These are phyloP conservation scores for Podila minutissima DNA, from an alignment of 192 early-diverging fungal genomes.

Conservation along the genomic window DNA sequence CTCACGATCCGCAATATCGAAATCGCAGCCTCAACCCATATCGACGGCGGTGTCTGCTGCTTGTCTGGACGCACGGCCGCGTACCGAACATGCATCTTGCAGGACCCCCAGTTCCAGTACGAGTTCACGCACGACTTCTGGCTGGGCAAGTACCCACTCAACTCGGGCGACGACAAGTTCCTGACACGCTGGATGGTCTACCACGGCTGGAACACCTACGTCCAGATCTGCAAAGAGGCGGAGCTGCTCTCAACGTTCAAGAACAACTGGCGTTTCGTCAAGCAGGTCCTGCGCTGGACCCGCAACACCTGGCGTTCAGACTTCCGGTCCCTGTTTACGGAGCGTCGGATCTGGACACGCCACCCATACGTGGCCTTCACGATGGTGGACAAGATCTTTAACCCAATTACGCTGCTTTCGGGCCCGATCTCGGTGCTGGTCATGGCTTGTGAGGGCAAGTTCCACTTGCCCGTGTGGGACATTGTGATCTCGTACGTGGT, in stretches of 20 bases:
- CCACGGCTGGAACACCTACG: slow-evolving; percentile 75
- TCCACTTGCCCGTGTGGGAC: slow-evolving; percentile 67
- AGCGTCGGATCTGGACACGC: slow-evolving; percentile 69
- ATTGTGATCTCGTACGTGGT: slow-evolving; percentile 66
- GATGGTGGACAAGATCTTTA: slow-evolving; percentile 82
- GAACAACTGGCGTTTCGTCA: slow-evolving; percentile 79
- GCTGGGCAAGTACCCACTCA: slow-evolving; percentile 76
- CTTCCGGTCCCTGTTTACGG: slow-evolving; percentile 69
- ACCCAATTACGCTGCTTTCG: slow-evolving; percentile 73
- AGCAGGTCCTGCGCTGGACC: slow-evolving; percentile 78
- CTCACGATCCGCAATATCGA: slow-evolving; percentile 79
- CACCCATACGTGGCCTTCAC: slow-evolving; percentile 79
- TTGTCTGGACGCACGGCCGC: slow-evolving; percentile 77
- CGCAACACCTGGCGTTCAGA: slow-evolving; percentile 81
- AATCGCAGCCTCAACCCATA: slow-evolving; percentile 77
- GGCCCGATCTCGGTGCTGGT: slow-evolving; percentile 69
- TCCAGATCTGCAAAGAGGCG: slow-evolving; percentile 73
- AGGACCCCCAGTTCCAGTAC: slow-evolving; percentile 78
- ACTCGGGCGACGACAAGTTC: slow-evolving; percentile 81
- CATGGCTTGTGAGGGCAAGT: slow-evolving; percentile 55
- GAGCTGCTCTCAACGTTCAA: slow-evolving; percentile 78
- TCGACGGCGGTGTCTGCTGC: slow-evolving; percentile 80
- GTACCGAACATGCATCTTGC: slow-evolving; percentile 73
- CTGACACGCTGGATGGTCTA: slow-evolving; percentile 79
- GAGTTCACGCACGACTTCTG: slow-evolving; percentile 78